Evolutionary conservation across 805 yeast genomes (phyloP), one percentile per base, ranked within the genome.

Genomic region (Dipodascus geniculatus): DNA sequence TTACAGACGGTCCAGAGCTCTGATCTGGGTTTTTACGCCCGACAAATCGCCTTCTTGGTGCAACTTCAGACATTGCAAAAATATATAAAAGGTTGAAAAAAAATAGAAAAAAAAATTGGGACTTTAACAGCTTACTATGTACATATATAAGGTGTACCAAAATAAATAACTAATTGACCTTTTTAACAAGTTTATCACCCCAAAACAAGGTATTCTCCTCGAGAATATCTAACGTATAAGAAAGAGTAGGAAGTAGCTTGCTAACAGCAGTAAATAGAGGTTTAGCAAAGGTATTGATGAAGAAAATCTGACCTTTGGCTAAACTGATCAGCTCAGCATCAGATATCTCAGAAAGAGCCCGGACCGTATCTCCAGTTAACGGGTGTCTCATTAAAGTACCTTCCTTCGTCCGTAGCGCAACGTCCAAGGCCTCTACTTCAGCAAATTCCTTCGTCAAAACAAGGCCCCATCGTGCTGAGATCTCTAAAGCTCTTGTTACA

Each of bases 401-500:
- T n/a, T 14, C 8, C 51, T 35, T 35, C 31, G 58, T 53, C 16
- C 64, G 64, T 33, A 73, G 55, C 44, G 66, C 65, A 23, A 68
- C 64, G 54, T 82, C 83, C 35, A 89, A 71, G 38, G 64, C 66
- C 3, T 75, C 70, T 56, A 87, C 80, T 64, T 86, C 90, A 48
- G 73, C 75, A 60, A 89, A 87, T 68, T 90, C 97, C 57, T 85
- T 72, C 1, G 84, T 76, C 48, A 90, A 74, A 16, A 83, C 79
- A 57, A 79, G 71, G 3, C 96, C 96, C 97, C 97, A 90, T 69
- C 83, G 82, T 1, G 87, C 78, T 22, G 91, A 83, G 1, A 87
- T 79, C 35, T 76, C 71, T 54, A 87, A 71, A 2, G 90, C 87
- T 56, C 98, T 73, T 6, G 96, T 81, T 22, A 90, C 96, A 66